These are phyloP conservation scores for Acacia acuminata DNA, from an alignment of 306 rosid species.

Conservation along the genomic window DNA sequence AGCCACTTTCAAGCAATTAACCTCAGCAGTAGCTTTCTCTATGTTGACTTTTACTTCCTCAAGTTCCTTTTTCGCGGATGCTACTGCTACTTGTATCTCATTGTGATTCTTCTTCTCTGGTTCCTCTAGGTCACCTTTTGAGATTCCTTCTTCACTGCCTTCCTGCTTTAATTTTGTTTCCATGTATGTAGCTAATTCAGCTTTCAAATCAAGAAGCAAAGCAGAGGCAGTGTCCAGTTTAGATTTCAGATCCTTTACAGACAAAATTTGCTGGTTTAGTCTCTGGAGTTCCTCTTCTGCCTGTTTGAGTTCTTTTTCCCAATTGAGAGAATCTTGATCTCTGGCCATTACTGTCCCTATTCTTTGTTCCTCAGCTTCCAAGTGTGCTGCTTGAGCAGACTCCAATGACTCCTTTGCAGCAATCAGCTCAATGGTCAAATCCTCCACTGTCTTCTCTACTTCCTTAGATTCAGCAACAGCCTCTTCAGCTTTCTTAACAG, in stretches of 20 bases:
- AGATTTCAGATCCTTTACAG: slow-evolving; percentile 81
- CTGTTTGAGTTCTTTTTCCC: slow-evolving; percentile 94
- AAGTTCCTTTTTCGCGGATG: slow-evolving; percentile 76
- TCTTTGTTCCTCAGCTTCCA: slow-evolving; percentile 98
- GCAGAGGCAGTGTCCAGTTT: slow-evolving; percentile 81
- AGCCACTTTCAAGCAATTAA: slow-evolving; percentile 82
- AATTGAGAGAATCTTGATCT: slow-evolving; percentile 91
- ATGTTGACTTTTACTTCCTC: slow-evolving; percentile 83
- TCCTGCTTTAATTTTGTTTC: slow-evolving; percentile 73
- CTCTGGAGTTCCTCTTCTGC: slow-evolving; percentile 87
- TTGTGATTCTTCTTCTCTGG: slow-evolving; percentile 55
- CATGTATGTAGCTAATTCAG: slow-evolving; percentile 88
- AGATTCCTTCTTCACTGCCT: slow-evolving; percentile 43
- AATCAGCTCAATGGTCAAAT: slow-evolving; percentile 86
- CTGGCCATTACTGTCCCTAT: slow-evolving; percentile 89
- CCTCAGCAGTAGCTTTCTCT: slow-evolving; percentile 88
- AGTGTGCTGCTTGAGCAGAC: slow-evolving; percentile 87
- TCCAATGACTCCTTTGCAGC: slow-evolving; percentile 81
- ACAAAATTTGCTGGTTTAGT: slow-evolving; percentile 69
- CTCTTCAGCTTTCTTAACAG: slow-evolving; percentile 81
- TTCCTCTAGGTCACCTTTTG: slow-evolving; percentile 49
- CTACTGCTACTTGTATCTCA: slow-evolving; percentile 76
- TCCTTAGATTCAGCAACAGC: slow-evolving; percentile 83
- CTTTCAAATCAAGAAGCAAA: slow-evolving; percentile 78
- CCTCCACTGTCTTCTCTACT: slow-evolving; percentile 93